Evolutionary conservation across 192 early-diverging fungal genomes (phyloP).

Genomic region (Phycomyces blakesleeanus): DNA sequence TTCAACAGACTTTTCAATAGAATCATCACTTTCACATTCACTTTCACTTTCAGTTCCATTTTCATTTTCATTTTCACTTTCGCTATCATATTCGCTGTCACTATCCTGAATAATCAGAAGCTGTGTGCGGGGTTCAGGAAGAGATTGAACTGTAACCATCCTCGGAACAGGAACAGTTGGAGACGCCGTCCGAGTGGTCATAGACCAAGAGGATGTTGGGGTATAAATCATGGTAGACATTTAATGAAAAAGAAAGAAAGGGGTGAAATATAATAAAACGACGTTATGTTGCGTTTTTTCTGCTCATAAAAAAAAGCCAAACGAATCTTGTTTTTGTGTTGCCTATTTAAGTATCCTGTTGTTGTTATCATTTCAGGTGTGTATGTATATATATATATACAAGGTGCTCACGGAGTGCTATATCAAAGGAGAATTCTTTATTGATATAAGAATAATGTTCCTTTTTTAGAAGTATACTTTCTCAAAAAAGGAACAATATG

Average conservation of each 20-base stretch:
- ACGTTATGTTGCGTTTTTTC: background rate
- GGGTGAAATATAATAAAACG: background rate
- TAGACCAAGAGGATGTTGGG: background rate
- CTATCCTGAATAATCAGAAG: background rate
- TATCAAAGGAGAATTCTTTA: too few relatives aligned
- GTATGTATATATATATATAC: background rate
- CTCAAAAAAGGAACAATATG: too few relatives aligned
- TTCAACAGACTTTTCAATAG: too few relatives aligned
- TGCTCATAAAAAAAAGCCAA: too few relatives aligned
- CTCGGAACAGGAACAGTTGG: background rate
- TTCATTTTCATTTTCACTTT: background rate
- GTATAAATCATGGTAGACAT: slow-evolving; percentile 4
- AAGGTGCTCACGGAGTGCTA: background rate
- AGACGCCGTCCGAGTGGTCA: background rate
- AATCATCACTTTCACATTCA: background rate
- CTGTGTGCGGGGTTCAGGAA: background rate
- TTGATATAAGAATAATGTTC: too few relatives aligned
- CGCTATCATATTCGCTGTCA: background rate
- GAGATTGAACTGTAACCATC: background rate
- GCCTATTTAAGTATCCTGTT: slow-evolving; percentile 2
- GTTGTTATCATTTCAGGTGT: background rate
- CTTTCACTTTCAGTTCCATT: background rate
- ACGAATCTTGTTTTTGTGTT: background rate
- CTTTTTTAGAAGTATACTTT: too few relatives aligned
- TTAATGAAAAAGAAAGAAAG: background rate